Base-by-base conservation (phyloP, 805 yeast species). In the Osmozyma mogii region DNA sequence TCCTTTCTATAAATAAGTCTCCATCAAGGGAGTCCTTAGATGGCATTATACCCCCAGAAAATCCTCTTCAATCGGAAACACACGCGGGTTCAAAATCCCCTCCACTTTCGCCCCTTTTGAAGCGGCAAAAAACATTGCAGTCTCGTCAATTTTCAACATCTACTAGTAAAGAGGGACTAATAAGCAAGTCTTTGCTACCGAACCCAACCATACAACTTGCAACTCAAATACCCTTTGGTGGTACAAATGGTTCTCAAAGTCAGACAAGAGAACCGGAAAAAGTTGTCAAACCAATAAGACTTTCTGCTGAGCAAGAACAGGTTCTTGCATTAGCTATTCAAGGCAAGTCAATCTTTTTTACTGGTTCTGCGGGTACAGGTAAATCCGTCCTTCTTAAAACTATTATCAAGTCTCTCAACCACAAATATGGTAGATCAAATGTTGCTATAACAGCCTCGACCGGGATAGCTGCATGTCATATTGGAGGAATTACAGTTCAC, bases 401-500 rank as follows among this genome's bases (percentile, higher is more conserved):
- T 22, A 59, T 92, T 16, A 85, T 92, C 13, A 48, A 57, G 12
- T 34, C 29, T 6, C 55, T 85, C 28, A 54, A 55, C 12, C 36
- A 43, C 1, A 58, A 66, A 25, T 65, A 72, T 49, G 61, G 67
- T 1, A 32, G 41, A 9, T 60, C 64, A 3, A 47, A 52, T 2
- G 84, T 92, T 3, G 95, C 94, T 0, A 75, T 92, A 4, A 85
- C 97, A 0, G 98, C 98, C 0, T 83, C 96, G 0, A 92, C 98
- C 0, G 98, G 98, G 1, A 61, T 92, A 37, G 98, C 98, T 0
- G 98, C 96, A 0, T 80, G 85, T 24, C 85, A 87, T 45, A 82
- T 92, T 43, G 95, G 94, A 2, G 98, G 98, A 15, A 72, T 70
- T 17, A 92, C 98, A 0, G 63, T 92, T 17, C 94, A 89, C 52